Evolutionary conservation across 2,329 filamentous ascomycete genomes (phyloP), one percentile per base, ranked within the genome.

Genomic region (Eutypa lata): DNA sequence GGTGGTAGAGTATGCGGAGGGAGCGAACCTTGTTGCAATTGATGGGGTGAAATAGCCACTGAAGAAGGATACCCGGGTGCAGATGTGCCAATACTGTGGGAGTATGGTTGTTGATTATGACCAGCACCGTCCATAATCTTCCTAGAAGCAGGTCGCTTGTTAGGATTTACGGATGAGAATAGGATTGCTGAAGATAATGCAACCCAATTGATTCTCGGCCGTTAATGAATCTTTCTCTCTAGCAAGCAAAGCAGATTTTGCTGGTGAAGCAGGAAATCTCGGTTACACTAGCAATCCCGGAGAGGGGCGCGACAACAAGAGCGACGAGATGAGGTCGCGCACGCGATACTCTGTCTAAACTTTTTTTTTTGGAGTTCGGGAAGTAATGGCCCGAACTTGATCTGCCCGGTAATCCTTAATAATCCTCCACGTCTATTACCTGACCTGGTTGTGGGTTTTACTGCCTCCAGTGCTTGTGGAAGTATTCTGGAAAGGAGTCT

Each of bases 1-100:
- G 81, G 80, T 44, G 81, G 81, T 58, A 84, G 73, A 47, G 80
- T 83, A 66, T 79, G 76, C 53, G 81, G 74, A 56, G 77, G 76
- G 8, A 77, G 68, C 56, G 76, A 75, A 37, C 65, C 66, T 58
- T 69, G 66, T 63, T 79, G 76, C 47, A 79, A 69, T 63, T 80
- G 77, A 57, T 80, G 76, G 67, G 78, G 76, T 61, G 78, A 74
- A 56, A 79, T 73, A 50, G 76, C 76, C 52, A 76, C 76, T 40
- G 76, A 76, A 59, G 78, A 80, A 65, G 76, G 76, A 69, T 80
- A 79, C 56, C 73, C 70, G 63, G 76, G 72, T 52, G 75, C 74
- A 60, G 76, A 75, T 57, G 77, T 74, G 76, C 77, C 79, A 78
- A 81, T 76, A 73, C 73, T 76, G 75, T 81, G 79, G 71, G 78